phyloP scores from a whole-genome alignment of 225 moss, liverwort and hornwort genomes.

The Ulota crispa region DNA sequence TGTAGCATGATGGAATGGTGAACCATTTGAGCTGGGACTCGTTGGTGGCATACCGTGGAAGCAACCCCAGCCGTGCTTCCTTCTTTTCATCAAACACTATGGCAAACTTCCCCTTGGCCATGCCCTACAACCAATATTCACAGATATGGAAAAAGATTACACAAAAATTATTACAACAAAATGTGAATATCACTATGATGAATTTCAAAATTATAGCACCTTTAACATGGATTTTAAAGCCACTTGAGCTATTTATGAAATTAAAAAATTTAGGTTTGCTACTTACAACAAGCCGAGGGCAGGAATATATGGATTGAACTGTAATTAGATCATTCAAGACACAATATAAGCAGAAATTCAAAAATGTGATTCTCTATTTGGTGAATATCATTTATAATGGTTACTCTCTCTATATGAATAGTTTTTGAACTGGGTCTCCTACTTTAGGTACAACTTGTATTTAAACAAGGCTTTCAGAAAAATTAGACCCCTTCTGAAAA shows the following conservation, averaged over 20 bases:
- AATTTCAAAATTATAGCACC: too few relatives aligned
- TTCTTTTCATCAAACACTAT: slow-evolving; percentile 22
- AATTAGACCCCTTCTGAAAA: not conserved
- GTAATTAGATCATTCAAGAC: not conserved
- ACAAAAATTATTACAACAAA: too few relatives aligned
- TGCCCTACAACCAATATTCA: slow-evolving; percentile 22
- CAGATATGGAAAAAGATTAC: too few relatives aligned
- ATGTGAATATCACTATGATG: too few relatives aligned
- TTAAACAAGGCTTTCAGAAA: not conserved
- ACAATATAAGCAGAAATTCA: not conserved
- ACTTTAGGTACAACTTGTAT: not conserved
- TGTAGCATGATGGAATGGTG: slow-evolving; percentile 42
- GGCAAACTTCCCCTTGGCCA: slow-evolving; percentile 29
- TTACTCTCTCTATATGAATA: not conserved
- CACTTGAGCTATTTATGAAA: too few relatives aligned
- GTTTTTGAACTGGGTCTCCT: not conserved
- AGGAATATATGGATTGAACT: not conserved
- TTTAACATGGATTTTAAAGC: too few relatives aligned
- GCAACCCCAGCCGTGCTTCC: slow-evolving; percentile 51
- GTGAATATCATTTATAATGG: not conserved
- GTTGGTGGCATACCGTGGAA: slow-evolving; percentile 39
- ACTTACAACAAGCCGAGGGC: too few relatives aligned
- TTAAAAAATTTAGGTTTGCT: too few relatives aligned
- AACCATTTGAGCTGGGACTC: slow-evolving; percentile 66
- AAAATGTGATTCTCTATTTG: too few relatives aligned